Evolutionary conservation across 2,329 filamentous ascomycete species (phyloP), one percentile per base, ranked within the genome.

Genomic region (Fusarium brevicatenulatum): DNA sequence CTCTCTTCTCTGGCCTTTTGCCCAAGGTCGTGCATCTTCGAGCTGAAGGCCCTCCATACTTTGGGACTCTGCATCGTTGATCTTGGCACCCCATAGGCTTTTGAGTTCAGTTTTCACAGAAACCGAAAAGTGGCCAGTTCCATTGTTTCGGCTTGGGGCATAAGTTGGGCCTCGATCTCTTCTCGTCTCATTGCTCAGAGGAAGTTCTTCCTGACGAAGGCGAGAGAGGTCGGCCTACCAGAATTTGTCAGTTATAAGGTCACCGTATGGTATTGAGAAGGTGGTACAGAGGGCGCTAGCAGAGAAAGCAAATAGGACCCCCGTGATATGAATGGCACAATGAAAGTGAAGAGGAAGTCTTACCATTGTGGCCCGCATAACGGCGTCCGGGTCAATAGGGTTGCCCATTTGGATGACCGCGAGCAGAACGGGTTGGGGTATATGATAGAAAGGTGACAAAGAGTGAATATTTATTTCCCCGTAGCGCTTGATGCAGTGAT

Each of bases 121-220:
- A 2, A 18, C 5, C 1, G 62, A 30, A 54, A 55, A 63, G 9
- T 76, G 58, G 7, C 11, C 39, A 1, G 70, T 71, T 7, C 60
- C 67, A n/a, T 78, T 77, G 3, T 23, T 40, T 1, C 46, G 18
- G 12, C 9, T 9, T 7, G 77, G 77, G 13, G 23, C 25, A 42
- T 32, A 78, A 1, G 72, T 65, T 12, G 64, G 67, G 2, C 19
- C 19, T 39, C 37, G 28, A 15, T 19, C n/a, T 25, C 36, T 59
- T 8, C 34, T 75, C 25, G 44, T 23, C 13, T 63, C 10, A 2
- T 40, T 8, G 11, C 66, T 77, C 3, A 78, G 37, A 12, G 77
- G 77, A 4, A 78, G 66, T 15, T 78, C 77, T 4, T 78, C 74
- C 39, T 78, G 77, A 4, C 77, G 70, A 6, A 21, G 9, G 4